Conservation (phyloP, 2,329 filamentous ascomycete species). For the Xylariomycetidae sp. region DNA sequence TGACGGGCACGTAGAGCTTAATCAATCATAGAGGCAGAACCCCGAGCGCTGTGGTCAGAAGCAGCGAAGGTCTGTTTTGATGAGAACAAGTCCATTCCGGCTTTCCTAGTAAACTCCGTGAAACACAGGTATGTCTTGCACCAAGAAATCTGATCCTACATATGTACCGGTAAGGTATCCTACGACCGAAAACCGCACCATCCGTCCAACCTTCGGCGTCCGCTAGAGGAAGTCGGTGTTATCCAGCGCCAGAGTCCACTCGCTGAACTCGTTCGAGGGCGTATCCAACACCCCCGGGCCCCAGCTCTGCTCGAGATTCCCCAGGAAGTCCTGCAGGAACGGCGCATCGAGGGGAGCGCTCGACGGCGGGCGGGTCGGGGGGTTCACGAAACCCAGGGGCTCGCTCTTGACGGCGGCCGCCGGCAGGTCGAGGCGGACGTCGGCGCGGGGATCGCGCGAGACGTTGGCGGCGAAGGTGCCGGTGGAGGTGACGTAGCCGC, state of each 20-base stretch:
- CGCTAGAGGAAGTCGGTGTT: constrained; percentile 5
- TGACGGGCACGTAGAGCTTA: too few relatives aligned
- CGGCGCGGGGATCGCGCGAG: background rate
- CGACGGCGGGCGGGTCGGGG: background rate
- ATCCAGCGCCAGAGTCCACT: constrained; percentile 7
- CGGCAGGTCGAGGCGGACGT: background rate
- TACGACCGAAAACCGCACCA: too few relatives aligned
- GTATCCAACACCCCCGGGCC: constrained; percentile 4
- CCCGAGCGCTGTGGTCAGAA: too few relatives aligned
- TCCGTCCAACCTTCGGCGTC: too few relatives aligned
- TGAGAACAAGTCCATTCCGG: too few relatives aligned
- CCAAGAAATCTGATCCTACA: too few relatives aligned
- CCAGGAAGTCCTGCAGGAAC: constrained; percentile 9
- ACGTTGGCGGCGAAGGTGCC: constrained; percentile 9
- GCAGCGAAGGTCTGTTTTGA: too few relatives aligned
- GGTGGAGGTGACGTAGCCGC: constrained; percentile 7
- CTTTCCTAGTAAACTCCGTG: too few relatives aligned
- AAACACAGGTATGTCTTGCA: too few relatives aligned
- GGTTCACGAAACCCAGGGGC: background rate
- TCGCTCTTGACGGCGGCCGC: background rate
- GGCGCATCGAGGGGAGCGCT: constrained; percentile 8
- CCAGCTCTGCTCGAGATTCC: constrained; percentile 6
- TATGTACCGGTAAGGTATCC: too few relatives aligned
- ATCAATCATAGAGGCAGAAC: too few relatives aligned
- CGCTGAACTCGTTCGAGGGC: constrained; percentile 5